Conservation (phyloP, 306 rosid genomes). For the Trifolium dubium region DNA sequence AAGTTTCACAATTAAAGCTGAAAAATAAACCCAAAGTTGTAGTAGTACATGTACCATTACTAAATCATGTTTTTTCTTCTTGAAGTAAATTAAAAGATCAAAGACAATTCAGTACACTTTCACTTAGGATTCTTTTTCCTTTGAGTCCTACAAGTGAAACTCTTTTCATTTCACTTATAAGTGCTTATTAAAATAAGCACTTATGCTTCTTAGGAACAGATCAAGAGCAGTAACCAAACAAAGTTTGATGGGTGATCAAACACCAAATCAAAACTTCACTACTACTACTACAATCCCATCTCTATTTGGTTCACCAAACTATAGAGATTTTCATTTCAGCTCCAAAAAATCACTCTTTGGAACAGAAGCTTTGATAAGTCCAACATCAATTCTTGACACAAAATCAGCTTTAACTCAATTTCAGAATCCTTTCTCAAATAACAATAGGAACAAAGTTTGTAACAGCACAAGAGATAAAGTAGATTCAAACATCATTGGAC, state of each 20-base stretch:
- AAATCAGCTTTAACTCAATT: slow-evolving; percentile 46
- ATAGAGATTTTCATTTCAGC: slow-evolving; percentile 55
- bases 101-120: slow-evolving; percentile 23
- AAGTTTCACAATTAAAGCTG: slow-evolving; percentile 46
- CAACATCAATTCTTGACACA: slow-evolving; percentile 78
- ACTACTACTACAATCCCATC: slow-evolving; percentile 47
- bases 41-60: slow-evolving; percentile 12
- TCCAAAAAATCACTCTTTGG: slow-evolving; percentile 56
- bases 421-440: slow-evolving; percentile 50
- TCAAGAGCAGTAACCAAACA: slow-evolving; percentile 82
- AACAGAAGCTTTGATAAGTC: slow-evolving; percentile 59
- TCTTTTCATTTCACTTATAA: slow-evolving; percentile 17
- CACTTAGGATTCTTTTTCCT: slow-evolving; percentile 16
- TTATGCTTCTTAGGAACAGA: slow-evolving; percentile 80
- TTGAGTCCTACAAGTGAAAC: slow-evolving; percentile 15
- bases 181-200: slow-evolving; percentile 32
- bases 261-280: slow-evolving; percentile 47
- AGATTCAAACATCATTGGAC: slow-evolving; percentile 57
- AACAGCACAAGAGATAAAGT: slow-evolving; percentile 47
- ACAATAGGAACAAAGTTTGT: slow-evolving; percentile 37
- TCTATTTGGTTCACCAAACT: slow-evolving; percentile 66
- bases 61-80: slow-evolving; percentile 27
- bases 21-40: slow-evolving; percentile 31
- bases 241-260: slow-evolving; percentile 79
- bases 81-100: slow-evolving; percentile 22